These are phyloP conservation scores for Suillus subluteus DNA, from an alignment of 768 basidiomycete genomes.

Conservation along the genomic window DNA sequence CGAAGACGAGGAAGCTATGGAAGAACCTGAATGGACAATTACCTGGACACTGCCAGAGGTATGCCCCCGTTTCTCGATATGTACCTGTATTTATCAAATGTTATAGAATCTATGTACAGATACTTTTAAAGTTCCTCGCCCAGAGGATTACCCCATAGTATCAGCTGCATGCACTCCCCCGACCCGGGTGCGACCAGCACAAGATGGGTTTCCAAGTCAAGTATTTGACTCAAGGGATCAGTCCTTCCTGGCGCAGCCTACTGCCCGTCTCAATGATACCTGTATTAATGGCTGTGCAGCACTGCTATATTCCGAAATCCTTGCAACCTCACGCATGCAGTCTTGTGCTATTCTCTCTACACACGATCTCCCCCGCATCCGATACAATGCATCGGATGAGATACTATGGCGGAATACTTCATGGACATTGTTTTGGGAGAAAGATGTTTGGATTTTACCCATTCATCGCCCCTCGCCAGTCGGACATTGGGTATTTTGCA, in stretches of 20 bases:
- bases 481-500: conserved; percentile 39
- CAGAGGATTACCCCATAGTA: background rate
- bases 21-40: background rate
- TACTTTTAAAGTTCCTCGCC: background rate
- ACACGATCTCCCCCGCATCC: conserved; percentile 4
- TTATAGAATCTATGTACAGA: background rate
- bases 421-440: conserved; percentile 29
- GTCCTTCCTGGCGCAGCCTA: conserved; percentile 1
- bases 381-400: conserved; percentile 7
- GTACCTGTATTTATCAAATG: background rate
- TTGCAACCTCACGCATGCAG: background rate
- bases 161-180: background rate
- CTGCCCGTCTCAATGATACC: conserved; percentile 7
- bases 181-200: background rate
- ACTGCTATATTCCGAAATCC: conserved; percentile 6
- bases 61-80: background rate
- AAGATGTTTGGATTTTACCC: conserved; percentile 38
- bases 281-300: conserved; percentile 13
- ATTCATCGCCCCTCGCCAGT: conserved; percentile 28
- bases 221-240: conserved; percentile 10
- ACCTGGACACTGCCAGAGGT: conserved; percentile 6
- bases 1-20: too few species aligned
- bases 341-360: conserved; percentile 7
- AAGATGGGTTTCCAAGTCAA: conserved; percentile 4
- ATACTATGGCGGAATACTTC: conserved; percentile 27